phyloP scores from a whole-genome alignment of 306 rosid species.

The Vigna mungo region DNA sequence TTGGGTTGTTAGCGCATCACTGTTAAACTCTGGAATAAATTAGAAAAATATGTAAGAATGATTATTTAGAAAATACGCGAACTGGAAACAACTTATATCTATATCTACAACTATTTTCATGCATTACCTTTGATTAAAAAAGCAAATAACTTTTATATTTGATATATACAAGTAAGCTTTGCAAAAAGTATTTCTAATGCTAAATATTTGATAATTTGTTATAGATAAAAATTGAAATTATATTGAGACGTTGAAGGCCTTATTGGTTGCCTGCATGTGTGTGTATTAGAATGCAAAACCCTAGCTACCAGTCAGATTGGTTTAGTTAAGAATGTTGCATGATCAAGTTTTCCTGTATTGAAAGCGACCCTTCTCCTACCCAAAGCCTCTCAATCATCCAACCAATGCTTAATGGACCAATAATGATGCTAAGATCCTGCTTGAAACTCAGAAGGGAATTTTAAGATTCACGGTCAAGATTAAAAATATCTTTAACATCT shows the following conservation, averaged over 20 bases:
- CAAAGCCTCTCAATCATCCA: slow-evolving; percentile 10
- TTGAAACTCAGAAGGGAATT: too few species aligned
- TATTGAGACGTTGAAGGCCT: neutral
- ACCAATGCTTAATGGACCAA: slow-evolving; percentile 6
- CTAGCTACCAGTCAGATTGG: neutral
- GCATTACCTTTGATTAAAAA: too few species aligned
- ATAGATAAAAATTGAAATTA: neutral
- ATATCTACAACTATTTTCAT: too few species aligned
- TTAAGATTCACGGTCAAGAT: too few species aligned
- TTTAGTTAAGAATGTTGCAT: slow-evolving; percentile 15
- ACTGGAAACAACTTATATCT: too few species aligned
- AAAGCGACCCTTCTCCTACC: slow-evolving; percentile 48
- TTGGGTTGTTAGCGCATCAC: too few species aligned
- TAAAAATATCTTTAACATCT: too few species aligned
- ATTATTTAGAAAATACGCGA: too few species aligned
- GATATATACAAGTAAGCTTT: neutral
- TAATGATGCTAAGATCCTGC: slow-evolving; percentile 20
- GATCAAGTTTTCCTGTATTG: slow-evolving; percentile 27
- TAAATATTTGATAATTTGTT: neutral
- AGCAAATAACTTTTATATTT: too few species aligned
- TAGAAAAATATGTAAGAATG: too few species aligned
- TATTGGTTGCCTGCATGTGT: neutral
- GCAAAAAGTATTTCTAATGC: neutral
- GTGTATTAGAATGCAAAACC: neutral
- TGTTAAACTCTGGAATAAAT: too few species aligned